phyloP scores from a whole-genome alignment of 495 filamentous ascomycete genomes.

The Aspergillus egyptiacus region DNA sequence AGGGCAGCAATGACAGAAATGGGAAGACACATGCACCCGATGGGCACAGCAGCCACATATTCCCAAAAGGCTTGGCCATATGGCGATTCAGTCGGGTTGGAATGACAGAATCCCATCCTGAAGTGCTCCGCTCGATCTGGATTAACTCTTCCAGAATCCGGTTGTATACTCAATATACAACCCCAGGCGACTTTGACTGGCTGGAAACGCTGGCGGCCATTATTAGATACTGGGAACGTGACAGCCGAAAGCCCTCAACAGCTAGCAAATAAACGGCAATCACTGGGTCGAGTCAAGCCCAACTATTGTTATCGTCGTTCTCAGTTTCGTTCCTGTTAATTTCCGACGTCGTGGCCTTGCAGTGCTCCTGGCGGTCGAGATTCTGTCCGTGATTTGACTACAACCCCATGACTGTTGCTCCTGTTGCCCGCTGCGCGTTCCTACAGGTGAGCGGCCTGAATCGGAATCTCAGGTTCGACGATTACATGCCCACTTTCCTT shows the following conservation, averaged over 20 bases:
- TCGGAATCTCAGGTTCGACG: neutral
- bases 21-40: constrained; percentile 21
- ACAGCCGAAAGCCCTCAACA: neutral
- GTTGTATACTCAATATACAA: constrained; percentile 11
- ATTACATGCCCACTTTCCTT: neutral
- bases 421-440: constrained; percentile 2
- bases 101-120: constrained; percentile 13
- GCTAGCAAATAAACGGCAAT: neutral
- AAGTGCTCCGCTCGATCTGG: constrained; percentile 4
- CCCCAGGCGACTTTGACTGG: constrained; percentile 8
- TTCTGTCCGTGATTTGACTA: neutral
- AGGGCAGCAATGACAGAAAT: constrained; percentile 36
- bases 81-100: constrained; percentile 7
- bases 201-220: constrained; percentile 6
- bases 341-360: neutral
- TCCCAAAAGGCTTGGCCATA: constrained; percentile 14
- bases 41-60: constrained; percentile 13
- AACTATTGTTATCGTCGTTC: neutral
- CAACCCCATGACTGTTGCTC: neutral
- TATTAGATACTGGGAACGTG: neutral
- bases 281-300: constrained; percentile 1
- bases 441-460: neutral
- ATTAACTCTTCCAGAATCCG: constrained; percentile 1
- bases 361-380: neutral
- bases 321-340: neutral